phyloP scores from a whole-genome alignment of 768 basidiomycete species.

The Boletus fagicola region DNA sequence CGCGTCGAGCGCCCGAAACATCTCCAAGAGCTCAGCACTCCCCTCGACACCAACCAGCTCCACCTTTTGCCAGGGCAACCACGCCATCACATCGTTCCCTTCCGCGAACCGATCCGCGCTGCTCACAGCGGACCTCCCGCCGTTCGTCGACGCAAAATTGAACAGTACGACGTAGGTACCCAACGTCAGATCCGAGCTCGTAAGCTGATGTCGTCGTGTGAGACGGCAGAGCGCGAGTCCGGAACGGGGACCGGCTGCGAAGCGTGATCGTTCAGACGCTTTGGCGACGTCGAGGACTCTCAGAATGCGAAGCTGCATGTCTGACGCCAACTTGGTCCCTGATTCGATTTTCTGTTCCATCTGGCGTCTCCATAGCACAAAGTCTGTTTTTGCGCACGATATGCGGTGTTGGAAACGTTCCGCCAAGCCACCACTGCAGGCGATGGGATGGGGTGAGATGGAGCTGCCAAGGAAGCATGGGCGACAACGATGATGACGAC shows the following conservation, averaged over 20 bases:
- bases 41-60: conserved; percentile 20
- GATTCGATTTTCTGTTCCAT: conserved; percentile 38
- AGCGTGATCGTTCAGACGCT: conserved; percentile 29
- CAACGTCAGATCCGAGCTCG: conserved; percentile 17
- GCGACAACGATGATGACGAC: conserved; percentile 14
- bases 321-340: conserved; percentile 32
- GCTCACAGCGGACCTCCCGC: conserved; percentile 29
- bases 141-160: conserved; percentile 33
- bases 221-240: conserved; percentile 46
- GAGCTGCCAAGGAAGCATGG: no score
- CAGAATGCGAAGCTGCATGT: conserved; percentile 45
- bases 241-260: conserved; percentile 28
- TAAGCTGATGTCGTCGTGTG: conserved; percentile 18
- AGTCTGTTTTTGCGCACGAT: conserved; percentile 43
- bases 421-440: conserved; percentile 55
- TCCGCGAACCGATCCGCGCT: conserved; percentile 39
- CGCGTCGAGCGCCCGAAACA: conserved; percentile 24
- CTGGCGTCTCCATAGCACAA: conserved; percentile 54
- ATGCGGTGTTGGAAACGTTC: conserved; percentile 46
- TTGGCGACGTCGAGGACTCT: conserved; percentile 40
- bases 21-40: conserved; percentile 14
- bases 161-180: conserved; percentile 38
- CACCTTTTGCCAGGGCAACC: conserved; percentile 52
- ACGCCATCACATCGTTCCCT: conserved; percentile 43
- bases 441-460: background rate